Evolutionary conservation across 352 stramenopile genomes (phyloP).

Genomic region (Phytophthora ramorum): DNA sequence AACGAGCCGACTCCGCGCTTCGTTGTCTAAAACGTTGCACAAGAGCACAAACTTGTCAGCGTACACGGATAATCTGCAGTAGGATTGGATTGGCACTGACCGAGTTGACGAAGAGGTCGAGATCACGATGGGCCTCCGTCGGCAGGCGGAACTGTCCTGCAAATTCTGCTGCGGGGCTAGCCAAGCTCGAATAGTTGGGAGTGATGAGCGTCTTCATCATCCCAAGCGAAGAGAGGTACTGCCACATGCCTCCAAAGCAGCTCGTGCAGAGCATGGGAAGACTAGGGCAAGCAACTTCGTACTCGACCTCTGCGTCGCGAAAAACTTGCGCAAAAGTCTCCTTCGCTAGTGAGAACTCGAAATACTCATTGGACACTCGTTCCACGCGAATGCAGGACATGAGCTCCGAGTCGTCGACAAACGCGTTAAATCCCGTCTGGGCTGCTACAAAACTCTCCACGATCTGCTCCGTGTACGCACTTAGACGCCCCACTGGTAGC

Average conservation of each 20-base stretch:
- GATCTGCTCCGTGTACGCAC: slow-evolving; percentile 48
- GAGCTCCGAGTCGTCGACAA: background rate
- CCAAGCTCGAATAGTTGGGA: slow-evolving; percentile 30
- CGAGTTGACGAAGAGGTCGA: slow-evolving; percentile 53
- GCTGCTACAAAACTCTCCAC: slow-evolving; percentile 37
- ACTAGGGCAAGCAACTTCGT: slow-evolving; percentile 10
- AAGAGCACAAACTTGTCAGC: background rate
- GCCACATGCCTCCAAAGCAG: slow-evolving; percentile 43
- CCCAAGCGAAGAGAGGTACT: slow-evolving; percentile 38
- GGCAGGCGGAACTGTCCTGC: slow-evolving; percentile 29
- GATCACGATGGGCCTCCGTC: slow-evolving; percentile 35
- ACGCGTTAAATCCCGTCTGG: background rate
- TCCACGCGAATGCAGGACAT: slow-evolving; percentile 36
- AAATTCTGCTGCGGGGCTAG: slow-evolving; percentile 1
- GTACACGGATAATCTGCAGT: background rate
- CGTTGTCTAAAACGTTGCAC: slow-evolving; percentile 28
- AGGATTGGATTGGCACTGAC: slow-evolving; percentile 13
- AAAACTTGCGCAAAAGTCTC: slow-evolving; percentile 23
- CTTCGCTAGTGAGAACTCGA: slow-evolving; percentile 24
- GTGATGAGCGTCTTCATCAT: slow-evolving; percentile 36
- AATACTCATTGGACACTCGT: slow-evolving; percentile 29
- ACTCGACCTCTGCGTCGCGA: slow-evolving; percentile 8
- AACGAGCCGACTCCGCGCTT: slow-evolving; percentile 32
- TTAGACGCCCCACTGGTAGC: slow-evolving; percentile 43
- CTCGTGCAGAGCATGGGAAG: slow-evolving; percentile 34